Base-by-base conservation (phyloP, 495 filamentous ascomycete genomes). In the Trichoderma asperelloides region DNA sequence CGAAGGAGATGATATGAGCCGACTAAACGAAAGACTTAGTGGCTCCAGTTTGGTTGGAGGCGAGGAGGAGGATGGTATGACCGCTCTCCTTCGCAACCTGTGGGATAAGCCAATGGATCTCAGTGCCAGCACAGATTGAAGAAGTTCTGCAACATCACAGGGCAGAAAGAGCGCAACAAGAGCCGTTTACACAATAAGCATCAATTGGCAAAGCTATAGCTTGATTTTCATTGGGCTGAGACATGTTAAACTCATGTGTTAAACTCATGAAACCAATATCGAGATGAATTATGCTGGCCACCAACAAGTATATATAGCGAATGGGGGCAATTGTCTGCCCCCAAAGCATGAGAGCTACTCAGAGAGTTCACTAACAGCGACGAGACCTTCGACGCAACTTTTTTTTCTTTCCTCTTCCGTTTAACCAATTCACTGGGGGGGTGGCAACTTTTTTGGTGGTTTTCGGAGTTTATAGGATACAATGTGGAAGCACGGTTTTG, bases 51-150 rank as follows among this genome's bases (percentile, higher is more conserved):
- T 77, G 12, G 76, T 74, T 6, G 79, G 78, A 13, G 77, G 74
- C 2, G 75, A 74, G 23, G 77, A 78, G 3, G 81, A 84, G 55
- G 78, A 79, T 18, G 78, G 75, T 8, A 79, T 82, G 18, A 68
- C 77, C 16, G 74, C 81, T 15, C 69, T 84, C 30, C 70, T 86
- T 64, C 74, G 81, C 40, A 81, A 78, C 69, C 74, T 86, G 65
- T 86, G 83, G 83, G 82, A 86, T 27, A 83, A 82, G 78, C 82
- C 72, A 55, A 72, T 78, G 70, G 81, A 84, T 68, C 74, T 85
- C 62, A 77, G 79, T 64, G 72, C 80, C 62, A 83, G 81, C 68
- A 80, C 80, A 73, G 81, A 84, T 47, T 43, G 5, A 60, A 60
- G 43, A 45, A 45, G 18, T 13, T 15, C 43, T 45, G 43, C 11